A percentile compares a stretch with the other conserved stretches of the same genome.
phyloP scores from a whole-genome alignment of 2,329 filamentous ascomycete genomes.

The Aspergillus ustus region DNA sequence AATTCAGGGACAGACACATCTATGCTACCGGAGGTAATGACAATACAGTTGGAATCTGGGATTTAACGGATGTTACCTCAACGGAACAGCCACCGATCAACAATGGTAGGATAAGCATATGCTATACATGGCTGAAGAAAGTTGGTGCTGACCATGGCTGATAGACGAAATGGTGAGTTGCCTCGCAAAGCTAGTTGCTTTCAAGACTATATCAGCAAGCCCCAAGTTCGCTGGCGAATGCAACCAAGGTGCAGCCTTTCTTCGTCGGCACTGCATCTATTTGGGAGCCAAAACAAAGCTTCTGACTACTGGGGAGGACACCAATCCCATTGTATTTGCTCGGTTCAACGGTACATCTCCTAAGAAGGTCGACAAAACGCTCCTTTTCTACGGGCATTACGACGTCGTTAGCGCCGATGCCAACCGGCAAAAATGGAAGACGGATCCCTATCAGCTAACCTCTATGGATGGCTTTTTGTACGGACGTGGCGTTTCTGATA shows the following conservation, averaged over 20 bases:
- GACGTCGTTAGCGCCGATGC: constrained; percentile 92
- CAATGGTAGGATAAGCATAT: constrained; percentile 52
- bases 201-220: constrained; percentile 87
- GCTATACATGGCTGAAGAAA: neutral
- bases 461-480: constrained; percentile 93
- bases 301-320: constrained; percentile 76
- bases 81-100: constrained; percentile 56
- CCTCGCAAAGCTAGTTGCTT: constrained; percentile 84
- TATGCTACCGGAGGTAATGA: constrained; percentile 96
- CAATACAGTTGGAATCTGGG: constrained; percentile 86
- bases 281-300: constrained; percentile 89
- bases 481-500: constrained; percentile 94
- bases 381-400: constrained; percentile 97
- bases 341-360: constrained; percentile 78
- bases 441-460: constrained; percentile 86
- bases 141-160: constrained; percentile 18
- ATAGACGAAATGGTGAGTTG: constrained; percentile 68
- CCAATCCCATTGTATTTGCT: constrained; percentile 92
- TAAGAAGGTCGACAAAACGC: constrained; percentile 73
- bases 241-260: constrained; percentile 85
- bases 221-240: constrained; percentile 89
- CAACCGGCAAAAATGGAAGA: constrained; percentile 79
- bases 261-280: constrained; percentile 88
- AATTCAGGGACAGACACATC: constrained; percentile 72
- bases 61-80: constrained; percentile 65